These are phyloP conservation scores for Nicotiana paniculata DNA, from an alignment of 257 asterid genomes.

Conservation along the genomic window DNA sequence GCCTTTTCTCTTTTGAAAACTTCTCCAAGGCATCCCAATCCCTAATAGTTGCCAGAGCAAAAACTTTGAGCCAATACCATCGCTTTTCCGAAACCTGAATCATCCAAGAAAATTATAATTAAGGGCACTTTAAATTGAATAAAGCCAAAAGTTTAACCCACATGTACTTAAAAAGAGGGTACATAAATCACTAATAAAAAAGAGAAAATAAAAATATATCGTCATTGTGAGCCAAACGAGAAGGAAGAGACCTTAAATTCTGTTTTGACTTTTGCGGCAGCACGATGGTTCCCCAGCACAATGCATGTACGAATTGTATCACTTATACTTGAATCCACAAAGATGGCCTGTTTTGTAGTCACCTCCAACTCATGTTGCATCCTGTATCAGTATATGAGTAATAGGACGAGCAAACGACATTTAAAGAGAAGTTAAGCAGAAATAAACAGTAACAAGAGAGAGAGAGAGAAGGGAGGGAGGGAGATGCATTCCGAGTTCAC, in stretches of 20 bases:
- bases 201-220: not conserved
- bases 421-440: not conserved
- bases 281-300: constrained; percentile 82
- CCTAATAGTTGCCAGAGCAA: constrained; percentile 86
- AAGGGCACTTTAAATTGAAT: not conserved
- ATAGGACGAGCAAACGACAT: not conserved
- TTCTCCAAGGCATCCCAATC: constrained; percentile 92
- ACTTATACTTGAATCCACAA: constrained; percentile 91
- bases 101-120: constrained; percentile 8
- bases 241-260: constrained; percentile 68
- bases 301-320: constrained; percentile 96
- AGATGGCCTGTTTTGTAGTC: constrained; percentile 81
- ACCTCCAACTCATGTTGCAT: constrained; percentile 81
- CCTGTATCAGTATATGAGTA: constrained; percentile 29
- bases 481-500: not conserved
- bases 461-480: not conserved
- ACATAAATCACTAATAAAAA: not conserved
- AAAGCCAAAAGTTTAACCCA: not conserved
- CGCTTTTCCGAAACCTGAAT: constrained; percentile 90
- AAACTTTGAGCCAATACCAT: constrained; percentile 97
- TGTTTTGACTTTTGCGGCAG: constrained; percentile 69
- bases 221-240: constrained; percentile 1
- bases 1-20: constrained; percentile 83
- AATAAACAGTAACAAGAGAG: not conserved
- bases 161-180: not conserved